Percentiles rank a stretch among this genome's conserved stretches.
These are phyloP conservation scores for Fusarium dimerum DNA, from an alignment of 2,329 filamentous ascomycete species.

Conservation along the genomic window DNA sequence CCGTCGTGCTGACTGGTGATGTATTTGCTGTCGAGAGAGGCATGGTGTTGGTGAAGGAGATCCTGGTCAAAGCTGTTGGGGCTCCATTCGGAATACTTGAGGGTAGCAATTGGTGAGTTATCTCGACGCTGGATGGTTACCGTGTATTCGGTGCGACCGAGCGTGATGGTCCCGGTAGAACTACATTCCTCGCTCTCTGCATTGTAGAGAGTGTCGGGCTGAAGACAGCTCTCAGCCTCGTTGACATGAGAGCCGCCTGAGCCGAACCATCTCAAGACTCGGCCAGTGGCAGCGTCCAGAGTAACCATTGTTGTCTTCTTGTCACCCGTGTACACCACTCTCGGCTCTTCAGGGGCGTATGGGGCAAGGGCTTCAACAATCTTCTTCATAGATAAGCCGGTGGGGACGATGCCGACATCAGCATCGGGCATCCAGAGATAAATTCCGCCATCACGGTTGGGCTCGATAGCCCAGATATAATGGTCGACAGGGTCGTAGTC, in stretches of 20 bases:
- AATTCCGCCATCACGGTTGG: constrained; percentile 80
- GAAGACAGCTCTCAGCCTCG: constrained; percentile 73
- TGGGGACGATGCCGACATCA: constrained; percentile 61
- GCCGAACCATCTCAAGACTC: constrained; percentile 81
- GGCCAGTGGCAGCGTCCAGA: constrained; percentile 82
- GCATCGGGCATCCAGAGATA: constrained; percentile 78
- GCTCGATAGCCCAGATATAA: constrained; percentile 94
- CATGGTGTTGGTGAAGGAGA: constrained; percentile 77
- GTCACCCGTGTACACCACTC: constrained; percentile 85
- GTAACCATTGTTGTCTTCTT: constrained; percentile 91
- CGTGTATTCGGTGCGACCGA: constrained; percentile 87
- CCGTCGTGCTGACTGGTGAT: constrained; percentile 87
- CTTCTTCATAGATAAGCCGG: constrained; percentile 77
- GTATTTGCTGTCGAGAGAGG: constrained; percentile 83
- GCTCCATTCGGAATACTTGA: constrained; percentile 93
- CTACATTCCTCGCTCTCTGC: constrained; percentile 75
- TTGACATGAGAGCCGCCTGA: constrained; percentile 68
- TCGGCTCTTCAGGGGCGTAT: constrained; percentile 71
- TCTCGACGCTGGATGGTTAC: constrained; percentile 79
- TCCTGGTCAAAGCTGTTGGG: constrained; percentile 91
- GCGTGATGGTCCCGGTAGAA: constrained; percentile 75
- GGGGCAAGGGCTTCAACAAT: constrained; percentile 82
- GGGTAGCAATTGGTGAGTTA: constrained; percentile 77
- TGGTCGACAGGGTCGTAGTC: constrained; percentile 72
- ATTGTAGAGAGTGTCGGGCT: constrained; percentile 66